These are phyloP conservation scores for Amaranthus palmeri DNA, from an alignment of 148 eudicot species.

Conservation along the genomic window DNA sequence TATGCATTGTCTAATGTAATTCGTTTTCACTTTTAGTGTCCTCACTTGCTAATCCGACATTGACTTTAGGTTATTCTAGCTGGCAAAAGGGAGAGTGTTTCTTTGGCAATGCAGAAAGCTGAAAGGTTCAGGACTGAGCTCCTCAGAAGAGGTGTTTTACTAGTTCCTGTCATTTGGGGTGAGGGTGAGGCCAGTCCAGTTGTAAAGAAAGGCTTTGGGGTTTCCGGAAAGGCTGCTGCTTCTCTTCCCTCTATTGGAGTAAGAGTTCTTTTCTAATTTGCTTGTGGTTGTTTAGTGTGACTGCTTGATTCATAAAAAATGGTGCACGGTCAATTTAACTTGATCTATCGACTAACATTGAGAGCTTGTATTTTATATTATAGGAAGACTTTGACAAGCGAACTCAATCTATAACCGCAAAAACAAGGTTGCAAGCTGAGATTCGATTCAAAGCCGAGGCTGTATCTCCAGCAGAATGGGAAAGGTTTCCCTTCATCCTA, in stretches of 20 bases:
- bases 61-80: slow-evolving; percentile 80
- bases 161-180: slow-evolving; percentile 87
- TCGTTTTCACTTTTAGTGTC: neutral
- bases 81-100: slow-evolving; percentile 78
- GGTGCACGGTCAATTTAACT: neutral
- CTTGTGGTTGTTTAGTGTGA: neutral
- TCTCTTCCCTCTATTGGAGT: slow-evolving; percentile 96
- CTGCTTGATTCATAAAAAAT: neutral
- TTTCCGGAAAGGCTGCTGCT: slow-evolving; percentile 52
- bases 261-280: slow-evolving; percentile 22
- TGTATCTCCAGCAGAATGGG: slow-evolving; percentile 92
- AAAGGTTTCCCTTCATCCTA: slow-evolving; percentile 47
- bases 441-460: slow-evolving; percentile 84
- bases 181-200: slow-evolving; percentile 45
- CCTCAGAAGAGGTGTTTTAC: slow-evolving; percentile 71
- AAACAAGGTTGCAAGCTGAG: slow-evolving; percentile 78
- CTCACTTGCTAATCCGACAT: slow-evolving; percentile 5
- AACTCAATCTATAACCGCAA: slow-evolving; percentile 71
- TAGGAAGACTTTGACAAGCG: slow-evolving; percentile 95
- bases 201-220: slow-evolving; percentile 88
- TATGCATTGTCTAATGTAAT: neutral
- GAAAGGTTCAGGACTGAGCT: slow-evolving; percentile 91
- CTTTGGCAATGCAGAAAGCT: slow-evolving; percentile 68
- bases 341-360: neutral
- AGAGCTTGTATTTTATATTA: neutral